phyloP scores from a whole-genome alignment of 176 grass and related monocot species.

The Oropetium thomaeum region DNA sequence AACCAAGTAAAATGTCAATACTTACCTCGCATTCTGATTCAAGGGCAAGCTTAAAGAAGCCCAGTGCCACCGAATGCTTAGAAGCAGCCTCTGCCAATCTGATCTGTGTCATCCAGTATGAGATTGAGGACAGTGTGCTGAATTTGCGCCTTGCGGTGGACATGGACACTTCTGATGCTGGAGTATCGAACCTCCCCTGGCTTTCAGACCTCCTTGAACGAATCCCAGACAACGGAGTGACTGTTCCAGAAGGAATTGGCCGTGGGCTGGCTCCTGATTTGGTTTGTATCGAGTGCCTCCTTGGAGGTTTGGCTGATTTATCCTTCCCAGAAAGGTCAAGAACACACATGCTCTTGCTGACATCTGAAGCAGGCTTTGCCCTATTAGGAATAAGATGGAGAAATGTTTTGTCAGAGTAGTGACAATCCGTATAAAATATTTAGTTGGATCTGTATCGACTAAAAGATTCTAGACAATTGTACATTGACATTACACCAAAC shows the following conservation, averaged over 20 bases:
- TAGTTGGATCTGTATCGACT: background rate
- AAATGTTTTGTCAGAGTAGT: conserved; percentile 3
- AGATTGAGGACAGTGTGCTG: conserved; percentile 73
- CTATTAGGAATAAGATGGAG: conserved; percentile 42
- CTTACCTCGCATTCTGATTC: conserved; percentile 85
- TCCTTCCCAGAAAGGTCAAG: conserved; percentile 61
- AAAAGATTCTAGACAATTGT: conserved; percentile 30
- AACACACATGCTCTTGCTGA: conserved; percentile 72
- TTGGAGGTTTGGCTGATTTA: conserved; percentile 56
- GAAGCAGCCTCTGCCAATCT: conserved; percentile 83
- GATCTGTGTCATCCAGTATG: conserved; percentile 95
- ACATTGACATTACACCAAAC: conserved; percentile 38
- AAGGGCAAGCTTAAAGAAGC: conserved; percentile 91
- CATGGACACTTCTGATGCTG: conserved; percentile 63
- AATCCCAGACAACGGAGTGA: conserved; percentile 50
- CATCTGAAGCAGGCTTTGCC: conserved; percentile 50
- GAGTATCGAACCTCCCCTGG: conserved; percentile 58
- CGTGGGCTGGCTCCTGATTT: conserved; percentile 60
- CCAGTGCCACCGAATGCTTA: conserved; percentile 68
- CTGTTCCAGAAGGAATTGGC: conserved; percentile 40
- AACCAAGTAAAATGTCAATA: background rate
- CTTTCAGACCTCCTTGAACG: conserved; percentile 32
- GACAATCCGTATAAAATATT: background rate
- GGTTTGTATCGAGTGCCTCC: conserved; percentile 67
- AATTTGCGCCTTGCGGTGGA: conserved; percentile 70